A percentile compares a stretch with the other conserved stretches of the same genome.
Evolutionary conservation across 2,329 filamentous ascomycete species (phyloP).

Genomic region (Emmonsia crescens): DNA sequence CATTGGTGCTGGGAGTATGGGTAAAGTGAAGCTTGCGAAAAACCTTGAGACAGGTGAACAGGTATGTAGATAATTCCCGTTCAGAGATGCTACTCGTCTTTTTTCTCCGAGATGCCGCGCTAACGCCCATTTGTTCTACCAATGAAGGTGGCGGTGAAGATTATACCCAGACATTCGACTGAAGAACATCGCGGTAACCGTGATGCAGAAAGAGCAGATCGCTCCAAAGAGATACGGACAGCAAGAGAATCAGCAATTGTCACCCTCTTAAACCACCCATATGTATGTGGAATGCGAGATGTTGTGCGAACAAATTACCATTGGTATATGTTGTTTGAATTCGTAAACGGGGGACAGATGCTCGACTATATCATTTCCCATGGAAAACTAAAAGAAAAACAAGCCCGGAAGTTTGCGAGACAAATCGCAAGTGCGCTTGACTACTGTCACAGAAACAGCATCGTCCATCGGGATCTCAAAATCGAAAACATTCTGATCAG

Average conservation of each 20-base stretch:
- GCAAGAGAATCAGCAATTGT: conserved; percentile 94
- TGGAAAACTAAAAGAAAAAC: conserved; percentile 93
- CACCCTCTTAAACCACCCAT: conserved; percentile 83
- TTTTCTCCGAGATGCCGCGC: neutral
- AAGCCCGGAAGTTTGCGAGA: conserved; percentile 91
- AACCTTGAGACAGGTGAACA: conserved; percentile 86
- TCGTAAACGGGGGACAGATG: conserved; percentile 98
- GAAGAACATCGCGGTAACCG: conserved; percentile 65
- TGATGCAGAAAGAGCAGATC: conserved; percentile 80
- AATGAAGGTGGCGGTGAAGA: conserved; percentile 82
- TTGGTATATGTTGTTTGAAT: conserved; percentile 99
- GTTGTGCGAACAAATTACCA: conserved; percentile 93
- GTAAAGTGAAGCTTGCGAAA: conserved; percentile 91
- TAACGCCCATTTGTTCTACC: neutral
- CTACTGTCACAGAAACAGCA: conserved; percentile 96
- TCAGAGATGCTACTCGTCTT: neutral
- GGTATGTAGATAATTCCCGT: conserved; percentile 41
- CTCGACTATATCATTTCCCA: conserved; percentile 99
- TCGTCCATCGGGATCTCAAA: conserved; percentile 93
- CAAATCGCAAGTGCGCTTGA: conserved; percentile 95
- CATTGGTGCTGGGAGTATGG: conserved; percentile 96
- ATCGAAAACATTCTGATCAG: conserved; percentile 99
- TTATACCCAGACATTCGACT: conserved; percentile 79
- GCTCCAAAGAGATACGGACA: conserved; percentile 91
- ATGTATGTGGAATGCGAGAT: conserved; percentile 91